Evolutionary conservation across 2,329 filamentous ascomycete species (phyloP), one percentile per base, ranked within the genome.

Genomic region (Aspergillus nomiae): DNA sequence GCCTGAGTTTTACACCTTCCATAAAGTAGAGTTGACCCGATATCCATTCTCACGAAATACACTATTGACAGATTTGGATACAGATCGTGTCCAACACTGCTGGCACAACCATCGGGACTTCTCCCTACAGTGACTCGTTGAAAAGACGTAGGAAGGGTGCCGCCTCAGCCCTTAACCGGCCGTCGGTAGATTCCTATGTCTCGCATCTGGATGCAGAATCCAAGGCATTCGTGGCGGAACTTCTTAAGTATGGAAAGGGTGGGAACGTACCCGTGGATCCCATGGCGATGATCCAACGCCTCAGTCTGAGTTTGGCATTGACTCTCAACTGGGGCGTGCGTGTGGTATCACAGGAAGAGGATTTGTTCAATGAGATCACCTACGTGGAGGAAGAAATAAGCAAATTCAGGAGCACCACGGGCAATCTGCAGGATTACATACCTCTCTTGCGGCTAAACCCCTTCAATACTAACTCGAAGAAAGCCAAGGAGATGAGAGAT

Each of bases 361-460:
- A 84, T 30, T 78, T 93, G 19, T 83, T 94, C 12, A 82, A 86
- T 12, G 91, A 94, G 71, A 92, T 94, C 63, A 87, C 89, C 0
- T 82, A 89, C 51, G 90, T 94, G 2, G 91, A 93, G 72, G 85
- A 90, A 28, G 87, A 87, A 34, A 88, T 94, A 54, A 89, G 87
- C 60, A 89, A 89, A 65, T 89, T 92, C 67, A 81, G 91, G 53
- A 90, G 86, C n/a, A 92, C 90, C 1, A 91, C 88, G 57, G 91
- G 92, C 70, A 94, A 94, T 70, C 89, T 90, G 82, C 89, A 92
- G 70, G 91, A 94, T 71, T 93, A 94, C 66, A 85, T 94, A 8
- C 91, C 91, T 0, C 73, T 93, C 0, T 73, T 94, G 66, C 84
- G 91, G n/a, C 68, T 89, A 8, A 89, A 89, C 63, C 88, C 88